Percentiles rank a stretch among this genome's conserved stretches.
phyloP scores from a whole-genome alignment of 202 grass and related monocot species.

The Bolboschoenoplectus hybrid region DNA sequence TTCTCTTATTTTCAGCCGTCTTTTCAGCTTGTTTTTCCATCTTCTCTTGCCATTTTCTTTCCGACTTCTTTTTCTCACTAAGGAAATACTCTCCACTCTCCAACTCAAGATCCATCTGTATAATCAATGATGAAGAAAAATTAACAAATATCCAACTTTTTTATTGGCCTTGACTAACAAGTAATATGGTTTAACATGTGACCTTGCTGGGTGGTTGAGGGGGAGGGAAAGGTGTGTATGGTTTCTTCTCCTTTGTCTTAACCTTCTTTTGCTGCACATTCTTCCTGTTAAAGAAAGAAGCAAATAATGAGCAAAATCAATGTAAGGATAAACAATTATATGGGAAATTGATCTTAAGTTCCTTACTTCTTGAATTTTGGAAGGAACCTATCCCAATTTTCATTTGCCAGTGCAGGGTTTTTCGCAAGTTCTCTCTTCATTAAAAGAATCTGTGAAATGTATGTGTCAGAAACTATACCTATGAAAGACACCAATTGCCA shows the following conservation, averaged over 20 bases:
- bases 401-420: constrained; percentile 81
- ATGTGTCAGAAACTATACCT: constrained; percentile 11
- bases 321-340: constrained; percentile 1
- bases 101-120: constrained; percentile 81
- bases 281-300: constrained; percentile 54
- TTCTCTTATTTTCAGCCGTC: constrained; percentile 85
- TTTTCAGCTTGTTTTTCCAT: constrained; percentile 87
- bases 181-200: constrained; percentile 13
- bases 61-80: constrained; percentile 88
- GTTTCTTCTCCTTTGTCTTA: constrained; percentile 94
- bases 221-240: constrained; percentile 92
- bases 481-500: neutral
- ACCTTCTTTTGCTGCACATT: constrained; percentile 95
- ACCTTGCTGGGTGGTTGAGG: constrained; percentile 98
- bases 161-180: neutral
- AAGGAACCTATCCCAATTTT: constrained; percentile 97
- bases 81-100: constrained; percentile 96
- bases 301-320: constrained; percentile 38
- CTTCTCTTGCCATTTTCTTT: constrained; percentile 92
- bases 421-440: constrained; percentile 97
- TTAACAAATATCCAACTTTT: constrained; percentile 18
- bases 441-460: constrained; percentile 61
- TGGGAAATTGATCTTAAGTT: constrained; percentile 30
- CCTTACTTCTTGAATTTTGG: constrained; percentile 94
- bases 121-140: constrained; percentile 21